Percentiles rank a stretch among this genome's conserved stretches.
Conservation (phyloP, 306 rosid species). For the Pterocarpus santalinus region DNA sequence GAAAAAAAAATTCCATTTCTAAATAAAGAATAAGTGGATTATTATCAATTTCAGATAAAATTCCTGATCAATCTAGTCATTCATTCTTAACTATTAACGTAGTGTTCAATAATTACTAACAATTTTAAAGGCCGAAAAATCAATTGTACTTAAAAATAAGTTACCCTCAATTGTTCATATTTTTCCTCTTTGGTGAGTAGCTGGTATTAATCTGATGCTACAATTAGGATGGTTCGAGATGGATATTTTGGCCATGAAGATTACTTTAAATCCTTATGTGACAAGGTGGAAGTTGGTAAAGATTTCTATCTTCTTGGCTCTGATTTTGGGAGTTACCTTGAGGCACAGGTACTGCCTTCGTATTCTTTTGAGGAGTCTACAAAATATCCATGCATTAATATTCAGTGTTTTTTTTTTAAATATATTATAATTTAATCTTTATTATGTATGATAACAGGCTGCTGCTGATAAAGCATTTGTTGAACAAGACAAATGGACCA, state of each 20-base stretch:
- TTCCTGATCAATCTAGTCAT: neutral
- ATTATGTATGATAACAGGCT: slow-evolving; percentile 57
- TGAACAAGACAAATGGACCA: slow-evolving; percentile 69
- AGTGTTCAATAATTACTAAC: neutral
- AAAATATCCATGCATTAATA: neutral
- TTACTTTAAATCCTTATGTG: slow-evolving; percentile 72
- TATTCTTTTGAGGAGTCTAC: slow-evolving; percentile 19
- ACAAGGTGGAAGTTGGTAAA: slow-evolving; percentile 61
- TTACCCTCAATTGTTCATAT: neutral
- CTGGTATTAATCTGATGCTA: slow-evolving; percentile 37
- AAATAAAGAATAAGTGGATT: slow-evolving; percentile 13
- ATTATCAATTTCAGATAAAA: slow-evolving; percentile 9
- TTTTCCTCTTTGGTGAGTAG: neutral
- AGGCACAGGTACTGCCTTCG: slow-evolving; percentile 70
- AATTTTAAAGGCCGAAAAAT: neutral
- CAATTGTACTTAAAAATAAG: neutral
- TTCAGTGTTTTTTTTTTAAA: neutral
- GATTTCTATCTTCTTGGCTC: slow-evolving; percentile 73
- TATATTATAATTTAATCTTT: slow-evolving; percentile 1
- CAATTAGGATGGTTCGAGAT: slow-evolving; percentile 73
- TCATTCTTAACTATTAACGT: neutral
- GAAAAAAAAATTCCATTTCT: slow-evolving; percentile 11
- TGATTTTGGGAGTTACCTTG: slow-evolving; percentile 77
- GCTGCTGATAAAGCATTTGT: slow-evolving; percentile 74
- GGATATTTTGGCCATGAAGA: slow-evolving; percentile 72